Percentiles rank a stretch among this genome's conserved stretches.
Evolutionary conservation across 1,284 basidiomycete species (phyloP).

Genomic region (Pisolithus thermaeus): DNA sequence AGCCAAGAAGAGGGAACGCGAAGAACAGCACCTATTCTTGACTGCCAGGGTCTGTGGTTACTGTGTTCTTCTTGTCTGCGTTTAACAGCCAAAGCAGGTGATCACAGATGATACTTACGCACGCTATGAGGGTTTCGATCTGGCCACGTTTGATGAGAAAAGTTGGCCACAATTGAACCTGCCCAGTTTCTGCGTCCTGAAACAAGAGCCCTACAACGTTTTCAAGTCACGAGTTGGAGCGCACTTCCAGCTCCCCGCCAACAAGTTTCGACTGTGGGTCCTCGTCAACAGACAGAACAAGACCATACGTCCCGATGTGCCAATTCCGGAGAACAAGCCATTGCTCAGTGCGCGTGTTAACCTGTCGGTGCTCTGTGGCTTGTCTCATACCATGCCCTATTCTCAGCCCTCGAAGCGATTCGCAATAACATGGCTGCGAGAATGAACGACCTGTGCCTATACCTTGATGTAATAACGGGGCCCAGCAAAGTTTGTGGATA

Average conservation of each 20-base stretch:
- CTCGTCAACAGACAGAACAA: constrained; percentile 99
- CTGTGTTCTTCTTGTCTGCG: neutral
- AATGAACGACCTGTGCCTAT: constrained; percentile 90
- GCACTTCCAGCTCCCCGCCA: constrained; percentile 84
- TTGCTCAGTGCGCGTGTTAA: constrained; percentile 60
- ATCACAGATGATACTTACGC: constrained; percentile 96
- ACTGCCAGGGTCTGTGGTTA: constrained; percentile 75
- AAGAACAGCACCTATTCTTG: constrained; percentile 97
- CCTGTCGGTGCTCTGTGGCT: neutral
- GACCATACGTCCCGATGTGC: constrained; percentile 95
- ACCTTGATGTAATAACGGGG: constrained; percentile 89
- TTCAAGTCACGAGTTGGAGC: constrained; percentile 93
- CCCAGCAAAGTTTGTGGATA: constrained; percentile 52
- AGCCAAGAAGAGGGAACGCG: constrained; percentile 91
- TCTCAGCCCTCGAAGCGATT: constrained; percentile 87
- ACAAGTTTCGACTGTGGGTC: constrained; percentile 92
- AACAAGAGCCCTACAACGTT: constrained; percentile 86
- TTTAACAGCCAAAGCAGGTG: constrained; percentile 41
- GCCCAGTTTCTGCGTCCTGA: constrained; percentile 93
- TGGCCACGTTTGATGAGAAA: constrained; percentile 98
- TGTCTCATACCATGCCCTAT: constrained; percentile 8
- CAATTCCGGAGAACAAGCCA: constrained; percentile 92
- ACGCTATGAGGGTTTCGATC: constrained; percentile 94
- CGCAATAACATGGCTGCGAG: constrained; percentile 98
- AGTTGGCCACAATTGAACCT: constrained; percentile 93